A percentile compares a stretch with the other conserved stretches of the same genome.
These are phyloP conservation scores for Taphrina wiesneri DNA, from an alignment of 1,139 yeast genomes.

Conservation along the genomic window DNA sequence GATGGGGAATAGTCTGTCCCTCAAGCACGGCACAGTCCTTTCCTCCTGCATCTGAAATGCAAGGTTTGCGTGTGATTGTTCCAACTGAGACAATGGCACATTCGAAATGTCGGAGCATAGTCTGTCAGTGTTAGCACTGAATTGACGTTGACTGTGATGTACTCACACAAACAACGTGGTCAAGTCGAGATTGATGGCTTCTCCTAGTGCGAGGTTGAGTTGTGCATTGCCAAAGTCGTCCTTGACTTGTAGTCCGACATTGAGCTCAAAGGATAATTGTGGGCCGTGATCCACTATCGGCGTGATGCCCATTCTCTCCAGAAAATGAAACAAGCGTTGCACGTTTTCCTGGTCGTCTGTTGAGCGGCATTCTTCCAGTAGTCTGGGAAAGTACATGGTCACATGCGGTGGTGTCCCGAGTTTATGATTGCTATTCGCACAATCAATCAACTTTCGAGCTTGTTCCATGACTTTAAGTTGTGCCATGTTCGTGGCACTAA, in stretches of 20 bases:
- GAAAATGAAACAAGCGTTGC: neutral
- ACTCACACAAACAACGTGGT: slow-evolving; percentile 17
- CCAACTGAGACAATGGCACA: neutral
- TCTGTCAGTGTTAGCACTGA: neutral
- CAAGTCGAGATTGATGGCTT: slow-evolving; percentile 5
- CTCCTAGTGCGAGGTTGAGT: neutral
- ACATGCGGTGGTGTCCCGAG: slow-evolving; percentile 10
- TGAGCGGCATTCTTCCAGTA: slow-evolving; percentile 8
- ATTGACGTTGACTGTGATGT: neutral
- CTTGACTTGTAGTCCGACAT: slow-evolving; percentile 9
- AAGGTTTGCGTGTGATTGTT: neutral
- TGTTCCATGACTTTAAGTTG: slow-evolving; percentile 5
- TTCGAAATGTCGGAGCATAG: slow-evolving; percentile 19
- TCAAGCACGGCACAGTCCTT: slow-evolving; percentile 8
- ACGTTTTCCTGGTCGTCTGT: slow-evolving; percentile 6
- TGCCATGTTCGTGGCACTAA: neutral
- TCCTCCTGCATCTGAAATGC: slow-evolving; percentile 21
- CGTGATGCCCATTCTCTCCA: neutral
- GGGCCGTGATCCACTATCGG: slow-evolving; percentile 10
- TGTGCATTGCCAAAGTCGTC: slow-evolving; percentile 19
- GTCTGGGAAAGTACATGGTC: slow-evolving; percentile 13
- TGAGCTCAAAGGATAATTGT: slow-evolving; percentile 1
- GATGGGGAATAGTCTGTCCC: slow-evolving; percentile 18
- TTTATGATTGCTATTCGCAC: slow-evolving; percentile 12
- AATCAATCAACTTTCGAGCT: slow-evolving; percentile 8